These are phyloP conservation scores for Colletotrichum paranaense DNA, from an alignment of 2,329 filamentous ascomycete species.

Conservation along the genomic window DNA sequence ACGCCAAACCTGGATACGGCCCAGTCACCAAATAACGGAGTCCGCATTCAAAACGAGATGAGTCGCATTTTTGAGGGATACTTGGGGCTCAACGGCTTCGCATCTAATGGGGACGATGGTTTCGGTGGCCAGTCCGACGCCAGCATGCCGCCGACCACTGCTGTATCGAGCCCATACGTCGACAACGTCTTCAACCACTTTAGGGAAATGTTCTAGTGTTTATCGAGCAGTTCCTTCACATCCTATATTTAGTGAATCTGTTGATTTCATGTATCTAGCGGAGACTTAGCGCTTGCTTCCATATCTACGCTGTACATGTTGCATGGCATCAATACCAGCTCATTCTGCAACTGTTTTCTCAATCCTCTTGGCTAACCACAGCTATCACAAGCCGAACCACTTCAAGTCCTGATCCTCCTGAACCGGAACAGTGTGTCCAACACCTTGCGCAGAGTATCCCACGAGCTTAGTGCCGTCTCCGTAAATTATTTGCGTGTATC, in stretches of 20 bases:
- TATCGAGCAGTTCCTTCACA: not conserved
- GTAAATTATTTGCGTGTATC: slow-evolving; percentile 47
- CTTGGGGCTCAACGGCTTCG: slow-evolving; percentile 49
- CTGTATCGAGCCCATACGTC: slow-evolving; percentile 36
- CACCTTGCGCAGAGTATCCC: slow-evolving; percentile 43
- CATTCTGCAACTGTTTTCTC: not conserved
- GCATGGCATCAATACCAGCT: not conserved
- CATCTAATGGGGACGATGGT: slow-evolving; percentile 42
- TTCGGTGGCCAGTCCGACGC: slow-evolving; percentile 38
- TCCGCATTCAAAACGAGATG: slow-evolving; percentile 65
- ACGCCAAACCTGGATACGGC: slow-evolving; percentile 16
- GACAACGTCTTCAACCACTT: slow-evolving; percentile 51
- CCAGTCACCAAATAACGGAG: slow-evolving; percentile 52
- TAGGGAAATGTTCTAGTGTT: slow-evolving; percentile 49
- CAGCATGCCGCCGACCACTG: slow-evolving; percentile 35
- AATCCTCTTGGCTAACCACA: not conserved
- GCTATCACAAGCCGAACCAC: slow-evolving; percentile 37
- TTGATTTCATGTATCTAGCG: not conserved
- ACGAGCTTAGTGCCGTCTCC: slow-evolving; percentile 47
- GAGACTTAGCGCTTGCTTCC: not conserved
- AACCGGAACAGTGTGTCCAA: slow-evolving; percentile 45
- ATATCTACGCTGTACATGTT: slow-evolving; percentile 3
- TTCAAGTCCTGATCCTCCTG: slow-evolving; percentile 36
- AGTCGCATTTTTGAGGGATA: slow-evolving; percentile 57
- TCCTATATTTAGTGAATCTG: no score